Conservation (phyloP, 2,329 filamentous ascomycete genomes). For the Macrophomina phaseolina region DNA sequence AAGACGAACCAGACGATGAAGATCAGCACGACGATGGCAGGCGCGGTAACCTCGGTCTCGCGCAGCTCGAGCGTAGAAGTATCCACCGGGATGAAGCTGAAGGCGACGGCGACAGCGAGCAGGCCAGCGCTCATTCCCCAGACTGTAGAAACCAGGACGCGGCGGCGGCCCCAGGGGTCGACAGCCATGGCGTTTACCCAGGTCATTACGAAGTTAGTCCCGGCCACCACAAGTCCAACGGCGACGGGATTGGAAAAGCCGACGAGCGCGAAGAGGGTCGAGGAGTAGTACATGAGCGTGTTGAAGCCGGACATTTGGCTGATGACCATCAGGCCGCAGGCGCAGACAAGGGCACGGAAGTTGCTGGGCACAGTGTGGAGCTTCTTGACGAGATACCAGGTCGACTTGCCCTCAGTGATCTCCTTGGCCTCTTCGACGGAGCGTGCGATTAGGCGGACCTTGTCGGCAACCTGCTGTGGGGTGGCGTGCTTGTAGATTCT, state of each 20-base stretch:
- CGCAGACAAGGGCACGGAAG: constrained; percentile 52
- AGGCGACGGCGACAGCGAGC: constrained; percentile 51
- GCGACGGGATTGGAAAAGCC: constrained; percentile 57
- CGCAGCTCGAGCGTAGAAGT: constrained; percentile 48
- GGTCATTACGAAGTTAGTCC: constrained; percentile 58
- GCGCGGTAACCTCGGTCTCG: constrained; percentile 41
- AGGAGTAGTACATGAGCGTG: constrained; percentile 52
- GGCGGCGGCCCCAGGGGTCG: constrained; percentile 53
- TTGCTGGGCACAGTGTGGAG: constrained; percentile 54
- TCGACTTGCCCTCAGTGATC: constrained; percentile 46
- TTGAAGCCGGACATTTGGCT: constrained; percentile 57
- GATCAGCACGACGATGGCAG: constrained; percentile 47
- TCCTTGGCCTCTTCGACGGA: constrained; percentile 49
- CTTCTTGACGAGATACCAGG: constrained; percentile 52
- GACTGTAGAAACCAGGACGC: constrained; percentile 52
- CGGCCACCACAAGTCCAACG: constrained; percentile 53
- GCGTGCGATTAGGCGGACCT: constrained; percentile 50
- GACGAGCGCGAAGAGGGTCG: constrained; percentile 53
- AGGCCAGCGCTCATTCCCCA: constrained; percentile 54
- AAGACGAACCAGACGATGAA: constrained; percentile 52
- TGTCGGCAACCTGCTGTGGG: constrained; percentile 51
- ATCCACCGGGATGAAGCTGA: constrained; percentile 53
- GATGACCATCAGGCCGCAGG: constrained; percentile 60
- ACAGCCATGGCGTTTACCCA: constrained; percentile 55
- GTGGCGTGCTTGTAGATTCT: constrained; percentile 52